These are phyloP conservation scores for Diutina sp. DNA, from an alignment of 1,139 yeast species.

Conservation along the genomic window DNA sequence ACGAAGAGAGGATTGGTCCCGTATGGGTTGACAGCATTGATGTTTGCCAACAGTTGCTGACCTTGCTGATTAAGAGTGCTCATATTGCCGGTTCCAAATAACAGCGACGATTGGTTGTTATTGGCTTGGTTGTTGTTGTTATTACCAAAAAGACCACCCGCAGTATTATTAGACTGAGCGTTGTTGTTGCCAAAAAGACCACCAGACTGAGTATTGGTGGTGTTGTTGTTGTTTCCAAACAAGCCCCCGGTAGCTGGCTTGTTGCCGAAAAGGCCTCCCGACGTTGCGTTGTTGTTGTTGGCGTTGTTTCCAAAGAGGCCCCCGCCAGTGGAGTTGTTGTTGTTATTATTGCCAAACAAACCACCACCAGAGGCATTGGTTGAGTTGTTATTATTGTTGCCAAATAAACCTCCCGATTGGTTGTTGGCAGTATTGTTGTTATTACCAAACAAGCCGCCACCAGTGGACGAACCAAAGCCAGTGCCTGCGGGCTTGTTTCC, in stretches of 20 bases:
- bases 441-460: background rate
- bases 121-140: background rate
- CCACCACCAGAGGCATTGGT: constrained; percentile 5
- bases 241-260: background rate
- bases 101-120: constrained; percentile 11
- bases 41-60: constrained; percentile 24
- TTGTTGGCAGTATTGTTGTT: constrained; percentile 3
- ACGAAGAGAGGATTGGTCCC: constrained; percentile 54
- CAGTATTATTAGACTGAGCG: background rate
- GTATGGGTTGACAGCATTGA: constrained; percentile 55
- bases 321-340: background rate
- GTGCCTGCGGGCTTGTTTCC: background rate
- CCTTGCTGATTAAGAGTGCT: constrained; percentile 2
- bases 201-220: constrained; percentile 9
- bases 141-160: constrained; percentile 1
- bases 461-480: background rate
- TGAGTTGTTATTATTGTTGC: background rate
- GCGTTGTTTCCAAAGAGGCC: background rate
- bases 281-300: background rate
- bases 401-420: background rate
- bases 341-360: background rate
- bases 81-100: background rate
- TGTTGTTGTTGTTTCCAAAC: constrained; percentile 3
- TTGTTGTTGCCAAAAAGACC: constrained; percentile 17
- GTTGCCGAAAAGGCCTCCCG: constrained; percentile 2